Evolutionary conservation across 2,329 filamentous ascomycete genomes (phyloP), one percentile per base, ranked within the genome.

Genomic region (Scedosporium aurantiacum): DNA sequence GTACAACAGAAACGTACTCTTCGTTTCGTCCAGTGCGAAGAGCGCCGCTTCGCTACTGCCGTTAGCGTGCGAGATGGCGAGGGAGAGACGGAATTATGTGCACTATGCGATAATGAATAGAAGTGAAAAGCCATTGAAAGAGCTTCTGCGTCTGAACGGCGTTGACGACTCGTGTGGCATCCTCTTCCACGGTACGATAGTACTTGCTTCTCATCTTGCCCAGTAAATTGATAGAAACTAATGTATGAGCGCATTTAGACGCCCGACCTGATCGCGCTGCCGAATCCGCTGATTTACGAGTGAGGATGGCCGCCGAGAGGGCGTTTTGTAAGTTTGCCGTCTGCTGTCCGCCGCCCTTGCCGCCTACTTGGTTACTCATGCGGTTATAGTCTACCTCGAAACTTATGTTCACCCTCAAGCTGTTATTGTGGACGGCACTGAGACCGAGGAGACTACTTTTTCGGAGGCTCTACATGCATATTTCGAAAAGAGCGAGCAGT

Each of bases 11-110:
- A 91, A 91, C 68, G 81, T 96, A 16, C 73, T 97, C 2, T 96
- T 96, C 70, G 87, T 86, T 4, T 86, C 89, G 3, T 86, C 89
- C 0, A 91, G 81, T 63, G 74, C 95, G 58, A 82, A 82, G 70
- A 94, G 90, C 69, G 84, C 86, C 16, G 82, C 89, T 0, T 81
- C 82, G 37, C 71, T 97, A 60, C 76, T 96, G 37, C 91, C 91
- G 0, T 78, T 96, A 69, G 90, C 92, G 5, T 97, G 94, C 72
- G 83, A 90, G 67, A 97, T 97, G 92, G 86, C 86, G 5, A 72
- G 72, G 23, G 81, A 85, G 72, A 79, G 82, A 61, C 78, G 82
- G 63, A 96, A 85, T 68, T 81, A 85, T 64, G 91, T 97, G 7
- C 93, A 97, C 71, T 87, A 96, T 69, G 87, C 84, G 0, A 74